These are phyloP conservation scores for Daldinia loculata DNA, from an alignment of 495 filamentous ascomycete species.

Conservation along the genomic window DNA sequence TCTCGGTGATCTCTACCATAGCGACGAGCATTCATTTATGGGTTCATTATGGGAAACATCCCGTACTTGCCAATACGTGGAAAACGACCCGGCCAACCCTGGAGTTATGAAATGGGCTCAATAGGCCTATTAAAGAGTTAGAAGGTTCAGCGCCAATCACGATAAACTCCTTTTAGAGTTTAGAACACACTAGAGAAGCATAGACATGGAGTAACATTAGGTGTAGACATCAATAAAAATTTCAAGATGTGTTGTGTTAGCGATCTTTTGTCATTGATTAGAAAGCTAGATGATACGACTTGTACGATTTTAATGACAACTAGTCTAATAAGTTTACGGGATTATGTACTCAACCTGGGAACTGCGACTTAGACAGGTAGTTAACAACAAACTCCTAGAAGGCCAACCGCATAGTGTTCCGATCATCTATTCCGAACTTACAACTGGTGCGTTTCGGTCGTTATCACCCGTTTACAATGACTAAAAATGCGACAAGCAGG, in stretches of 20 bases:
- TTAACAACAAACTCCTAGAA: too few species aligned
- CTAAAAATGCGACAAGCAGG: too few species aligned
- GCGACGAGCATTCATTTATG: slow-evolving; percentile 45
- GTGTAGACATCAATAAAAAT: not conserved
- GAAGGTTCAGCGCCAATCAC: not conserved
- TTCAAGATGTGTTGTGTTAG: not conserved
- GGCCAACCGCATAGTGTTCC: too few species aligned
- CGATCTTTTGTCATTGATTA: not conserved
- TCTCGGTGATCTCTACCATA: slow-evolving; percentile 66
- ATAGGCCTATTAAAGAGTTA: slow-evolving; percentile 1
- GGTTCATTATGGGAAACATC: slow-evolving; percentile 33
- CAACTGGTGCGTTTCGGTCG: too few species aligned
- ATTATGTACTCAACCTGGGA: not conserved
- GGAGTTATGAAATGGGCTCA: slow-evolving; percentile 38
- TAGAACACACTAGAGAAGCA: not conserved
- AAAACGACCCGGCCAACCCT: slow-evolving; percentile 36
- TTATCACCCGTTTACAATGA: too few species aligned
- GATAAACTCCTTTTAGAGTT: not conserved
- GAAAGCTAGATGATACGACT: too few species aligned
- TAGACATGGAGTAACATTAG: not conserved
- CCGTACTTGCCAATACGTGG: slow-evolving; percentile 35
- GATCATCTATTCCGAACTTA: too few species aligned
- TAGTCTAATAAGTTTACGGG: slow-evolving; percentile 28
- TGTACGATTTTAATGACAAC: too few species aligned
- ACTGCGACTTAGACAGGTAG: too few species aligned